A percentile compares a stretch with the other conserved stretches of the same genome.
These are phyloP conservation scores for Globisporangium sylvaticum DNA, from an alignment of 352 stramenopile genomes.

Conservation along the genomic window DNA sequence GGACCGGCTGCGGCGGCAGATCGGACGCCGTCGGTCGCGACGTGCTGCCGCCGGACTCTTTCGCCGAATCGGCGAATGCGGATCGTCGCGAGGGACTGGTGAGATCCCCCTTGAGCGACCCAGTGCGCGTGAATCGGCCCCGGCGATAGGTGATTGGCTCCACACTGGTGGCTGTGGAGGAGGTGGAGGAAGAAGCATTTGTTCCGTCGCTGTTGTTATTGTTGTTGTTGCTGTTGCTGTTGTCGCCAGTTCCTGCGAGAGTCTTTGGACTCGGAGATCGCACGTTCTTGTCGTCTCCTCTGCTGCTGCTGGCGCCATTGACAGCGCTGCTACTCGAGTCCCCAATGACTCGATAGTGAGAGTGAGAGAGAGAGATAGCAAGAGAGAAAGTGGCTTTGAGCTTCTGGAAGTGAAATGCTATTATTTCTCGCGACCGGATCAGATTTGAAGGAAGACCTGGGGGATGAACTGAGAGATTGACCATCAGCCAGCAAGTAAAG, in stretches of 20 bases:
- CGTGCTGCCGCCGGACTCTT: slow-evolving; percentile 3
- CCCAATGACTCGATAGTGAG: not conserved
- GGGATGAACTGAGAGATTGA: not conserved
- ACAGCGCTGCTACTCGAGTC: not conserved
- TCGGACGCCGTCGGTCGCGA: slow-evolving; percentile 22
- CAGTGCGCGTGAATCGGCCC: not conserved
- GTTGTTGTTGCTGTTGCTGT: too few relatives aligned
- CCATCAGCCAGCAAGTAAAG: not conserved
- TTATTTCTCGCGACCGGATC: not conserved
- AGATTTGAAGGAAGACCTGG: not conserved
- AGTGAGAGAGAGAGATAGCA: not conserved
- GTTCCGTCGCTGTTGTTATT: not conserved
- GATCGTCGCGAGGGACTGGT: not conserved
- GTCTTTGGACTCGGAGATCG: not conserved
- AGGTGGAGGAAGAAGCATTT: not conserved
- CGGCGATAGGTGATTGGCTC: slow-evolving; percentile 4
- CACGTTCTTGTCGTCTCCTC: not conserved
- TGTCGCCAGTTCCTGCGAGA: not conserved
- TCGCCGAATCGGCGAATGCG: not conserved
- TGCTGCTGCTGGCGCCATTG: not conserved
- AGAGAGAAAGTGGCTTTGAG: not conserved
- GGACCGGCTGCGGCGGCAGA: slow-evolving; percentile 30
- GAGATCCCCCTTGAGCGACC: slow-evolving; percentile 6
- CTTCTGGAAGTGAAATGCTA: not conserved
- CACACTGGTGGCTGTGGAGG: not conserved